Conservation (phyloP, 768 basidiomycete species). For the Rhodotorula sphaerocarpa region DNA sequence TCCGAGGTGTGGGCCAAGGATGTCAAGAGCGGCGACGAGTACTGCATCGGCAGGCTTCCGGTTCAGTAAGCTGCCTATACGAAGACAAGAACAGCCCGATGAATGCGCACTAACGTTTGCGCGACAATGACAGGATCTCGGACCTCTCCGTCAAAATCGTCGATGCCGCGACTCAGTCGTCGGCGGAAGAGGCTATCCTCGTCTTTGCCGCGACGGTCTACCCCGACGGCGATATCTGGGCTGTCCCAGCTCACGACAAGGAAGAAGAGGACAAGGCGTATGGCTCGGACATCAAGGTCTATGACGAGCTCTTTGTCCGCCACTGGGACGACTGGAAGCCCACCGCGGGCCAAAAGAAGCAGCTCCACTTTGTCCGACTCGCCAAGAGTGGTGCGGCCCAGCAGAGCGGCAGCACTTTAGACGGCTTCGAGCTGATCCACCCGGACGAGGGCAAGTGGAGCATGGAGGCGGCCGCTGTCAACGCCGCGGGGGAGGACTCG, state of each 20-base stretch:
- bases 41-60: conserved; percentile 34
- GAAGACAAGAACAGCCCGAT: no score
- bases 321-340: conserved; percentile 68
- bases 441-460: neutral
- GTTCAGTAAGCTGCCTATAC: conserved; percentile 23
- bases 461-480: no score
- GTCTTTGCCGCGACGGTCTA: conserved; percentile 82
- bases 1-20: conserved; percentile 34
- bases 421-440: conserved; percentile 25
- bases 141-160: conserved; percentile 20
- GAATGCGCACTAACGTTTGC: no score
- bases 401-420: conserved; percentile 11
- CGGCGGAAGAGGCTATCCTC: conserved; percentile 53
- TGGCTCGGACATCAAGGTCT: conserved; percentile 55
- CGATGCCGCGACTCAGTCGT: conserved; percentile 41
- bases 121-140: conserved; percentile 15
- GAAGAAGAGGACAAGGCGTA: conserved; percentile 55
- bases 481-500: neutral
- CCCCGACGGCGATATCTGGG: conserved; percentile 61
- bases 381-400: conserved; percentile 9
- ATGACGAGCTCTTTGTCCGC: conserved; percentile 60
- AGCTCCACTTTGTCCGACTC: conserved; percentile 64
- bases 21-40: conserved; percentile 18
- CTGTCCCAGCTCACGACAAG: conserved; percentile 62
- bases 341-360: conserved; percentile 56